Conservation (phyloP, 1,284 basidiomycete genomes). For the Ganoderma sinense region DNA sequence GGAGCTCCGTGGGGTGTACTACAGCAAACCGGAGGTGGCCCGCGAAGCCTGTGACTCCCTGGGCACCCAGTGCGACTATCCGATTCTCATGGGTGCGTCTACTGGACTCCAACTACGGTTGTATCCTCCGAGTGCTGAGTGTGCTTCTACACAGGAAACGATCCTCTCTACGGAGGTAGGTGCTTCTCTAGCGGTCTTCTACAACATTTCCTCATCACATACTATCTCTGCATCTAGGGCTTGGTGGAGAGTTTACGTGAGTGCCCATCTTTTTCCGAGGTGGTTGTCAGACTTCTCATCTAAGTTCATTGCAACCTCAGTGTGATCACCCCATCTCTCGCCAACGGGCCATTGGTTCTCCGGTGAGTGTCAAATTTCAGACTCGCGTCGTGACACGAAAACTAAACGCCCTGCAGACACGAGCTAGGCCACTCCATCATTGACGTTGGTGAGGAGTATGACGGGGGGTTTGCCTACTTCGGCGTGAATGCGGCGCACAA, state of each 20-base stretch:
- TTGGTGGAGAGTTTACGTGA: constrained; percentile 86
- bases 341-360: constrained; percentile 81
- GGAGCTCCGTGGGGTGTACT: constrained; percentile 82
- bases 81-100: constrained; percentile 73
- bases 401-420: constrained; percentile 47
- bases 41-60: constrained; percentile 73
- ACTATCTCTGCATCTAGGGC: constrained; percentile 47
- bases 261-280: constrained; percentile 31
- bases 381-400: not conserved
- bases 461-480: constrained; percentile 81
- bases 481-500: constrained; percentile 73
- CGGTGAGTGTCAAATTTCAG: constrained; percentile 43
- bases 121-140: not conserved
- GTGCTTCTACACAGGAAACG: constrained; percentile 62
- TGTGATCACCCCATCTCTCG: constrained; percentile 80
- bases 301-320: constrained; percentile 44
- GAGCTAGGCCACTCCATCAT: constrained; percentile 88
- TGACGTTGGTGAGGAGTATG: constrained; percentile 86
- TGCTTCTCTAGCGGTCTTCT: not conserved
- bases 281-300: not conserved
- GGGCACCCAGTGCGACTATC: constrained; percentile 77
- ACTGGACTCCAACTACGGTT: not conserved
- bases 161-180: constrained; percentile 82
- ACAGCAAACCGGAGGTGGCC: constrained; percentile 71
- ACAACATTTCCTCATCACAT: not conserved